Evolutionary conservation across 495 filamentous ascomycete species (phyloP).

Genomic region (Neurospora sp.): DNA sequence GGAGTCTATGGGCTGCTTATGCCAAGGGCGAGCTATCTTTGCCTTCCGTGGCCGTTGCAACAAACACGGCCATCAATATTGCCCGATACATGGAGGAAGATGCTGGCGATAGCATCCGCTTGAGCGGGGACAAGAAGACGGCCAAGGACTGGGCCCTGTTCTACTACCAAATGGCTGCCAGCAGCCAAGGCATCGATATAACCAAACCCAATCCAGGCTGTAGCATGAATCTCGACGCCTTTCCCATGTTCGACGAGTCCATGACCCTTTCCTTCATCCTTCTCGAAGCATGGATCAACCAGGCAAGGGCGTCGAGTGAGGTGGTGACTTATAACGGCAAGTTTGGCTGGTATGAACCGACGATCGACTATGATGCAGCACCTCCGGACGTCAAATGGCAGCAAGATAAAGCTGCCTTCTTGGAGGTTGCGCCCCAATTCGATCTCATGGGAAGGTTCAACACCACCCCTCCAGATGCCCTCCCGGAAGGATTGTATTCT

Average conservation of each 20-base stretch:
- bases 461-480: background rate
- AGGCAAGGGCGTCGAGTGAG: background rate
- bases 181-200: background rate
- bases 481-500: background rate
- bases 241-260: background rate
- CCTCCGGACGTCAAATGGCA: background rate
- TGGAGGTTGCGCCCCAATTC: background rate
- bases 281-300: background rate
- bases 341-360: conserved; percentile 1
- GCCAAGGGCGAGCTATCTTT: background rate
- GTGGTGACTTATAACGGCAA: background rate
- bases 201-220: background rate
- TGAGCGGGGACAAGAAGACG: background rate
- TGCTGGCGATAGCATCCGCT: background rate
- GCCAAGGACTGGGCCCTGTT: background rate
- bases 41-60: conserved; percentile 1
- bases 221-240: background rate
- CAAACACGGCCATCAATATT: conserved; percentile 2
- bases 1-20: background rate
- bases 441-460: background rate
- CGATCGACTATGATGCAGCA: background rate
- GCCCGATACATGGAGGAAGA: conserved; percentile 1
- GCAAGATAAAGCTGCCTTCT: background rate
- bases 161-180: background rate
- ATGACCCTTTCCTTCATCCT: background rate